A percentile compares a stretch with the other conserved stretches of the same genome.
phyloP scores from a whole-genome alignment of 2,329 filamentous ascomycete species.

The Fusarium mexicanum region DNA sequence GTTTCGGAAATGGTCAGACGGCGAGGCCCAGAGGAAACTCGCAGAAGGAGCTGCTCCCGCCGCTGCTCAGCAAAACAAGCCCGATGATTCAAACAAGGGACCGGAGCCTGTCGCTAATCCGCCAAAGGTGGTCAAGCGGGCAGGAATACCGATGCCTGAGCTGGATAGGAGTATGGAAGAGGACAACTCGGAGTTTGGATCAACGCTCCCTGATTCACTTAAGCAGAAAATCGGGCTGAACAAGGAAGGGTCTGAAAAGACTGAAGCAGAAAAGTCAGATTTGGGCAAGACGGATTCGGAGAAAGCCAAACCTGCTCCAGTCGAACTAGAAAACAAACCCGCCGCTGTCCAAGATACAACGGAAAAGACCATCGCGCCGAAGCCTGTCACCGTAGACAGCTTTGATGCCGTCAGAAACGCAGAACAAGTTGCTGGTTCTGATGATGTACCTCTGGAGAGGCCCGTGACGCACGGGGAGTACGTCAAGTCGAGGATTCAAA shows the following conservation, averaged over 20 bases:
- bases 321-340: slow-evolving; percentile 12
- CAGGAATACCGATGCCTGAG: slow-evolving; percentile 41
- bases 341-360: slow-evolving; percentile 6
- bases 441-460: slow-evolving; percentile 29
- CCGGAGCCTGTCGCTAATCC: slow-evolving; percentile 7
- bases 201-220: slow-evolving; percentile 47
- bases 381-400: slow-evolving; percentile 19
- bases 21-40: slow-evolving; percentile 49
- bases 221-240: slow-evolving; percentile 45
- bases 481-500: slow-evolving; percentile 56
- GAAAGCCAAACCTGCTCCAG: background rate
- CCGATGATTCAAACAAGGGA: slow-evolving; percentile 6
- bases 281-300: background rate
- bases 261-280: background rate
- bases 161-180: slow-evolving; percentile 31
- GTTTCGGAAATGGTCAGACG: slow-evolving; percentile 56
- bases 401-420: slow-evolving; percentile 17
- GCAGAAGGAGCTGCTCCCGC: slow-evolving; percentile 36
- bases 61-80: background rate
- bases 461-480: slow-evolving; percentile 65
- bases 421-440: slow-evolving; percentile 3
- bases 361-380: background rate
- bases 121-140: slow-evolving; percentile 26
- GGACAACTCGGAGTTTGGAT: slow-evolving; percentile 40
- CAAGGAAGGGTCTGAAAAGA: background rate